Base-by-base conservation (phyloP, 1,284 basidiomycete species). In the Inonotus hispidus region DNA sequence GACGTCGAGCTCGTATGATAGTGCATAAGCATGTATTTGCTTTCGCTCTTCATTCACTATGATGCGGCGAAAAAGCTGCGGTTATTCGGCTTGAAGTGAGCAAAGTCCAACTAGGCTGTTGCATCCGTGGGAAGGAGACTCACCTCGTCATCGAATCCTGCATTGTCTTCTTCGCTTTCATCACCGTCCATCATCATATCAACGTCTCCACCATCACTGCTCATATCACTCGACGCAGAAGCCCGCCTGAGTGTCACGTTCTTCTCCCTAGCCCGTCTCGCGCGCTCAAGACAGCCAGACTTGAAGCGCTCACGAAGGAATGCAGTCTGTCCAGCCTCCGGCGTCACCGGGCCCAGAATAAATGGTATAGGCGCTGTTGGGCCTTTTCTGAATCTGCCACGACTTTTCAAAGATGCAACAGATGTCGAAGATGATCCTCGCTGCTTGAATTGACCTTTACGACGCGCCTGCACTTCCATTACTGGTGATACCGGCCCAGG, bases 1-100 rank as follows among this genome's bases (percentile, higher is more conserved):
- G 6, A 89, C 86, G 63, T 88, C 85, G n/a, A 73, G 68, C 32
- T 81, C 77, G 65, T 84, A 89, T 1, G 85, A 88, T 1, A 86
- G 67, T 7, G 79, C 77, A 65, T 83, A 87, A 0, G 75, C 69
- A 66, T 87, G 80, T 1, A 70, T 72, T 25, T 71, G 68, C 65
- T 80, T 83, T 10, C 77, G 73, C 43, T 75, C 77, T 19, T 79
- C 72, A 64, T 78, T 82, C 7, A 75, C 73, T 69, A 89, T 75
- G 32, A 89, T 84, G 50, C 87, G 78, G 27, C 77, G 74, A 67
- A 86, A 87, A n/a, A 89, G 74, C 87, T 89, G 50, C 38, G 37
- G 13, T 55, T 32, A 50, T 41, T n/a, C 43, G 66, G 25, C 66
- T 45, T 32, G 23, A 8, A 16, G 47, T 62, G 32, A 63, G 59